Evolutionary conservation across 179 eudicot species (phyloP).

Genomic region (Nepenthes alata): DNA sequence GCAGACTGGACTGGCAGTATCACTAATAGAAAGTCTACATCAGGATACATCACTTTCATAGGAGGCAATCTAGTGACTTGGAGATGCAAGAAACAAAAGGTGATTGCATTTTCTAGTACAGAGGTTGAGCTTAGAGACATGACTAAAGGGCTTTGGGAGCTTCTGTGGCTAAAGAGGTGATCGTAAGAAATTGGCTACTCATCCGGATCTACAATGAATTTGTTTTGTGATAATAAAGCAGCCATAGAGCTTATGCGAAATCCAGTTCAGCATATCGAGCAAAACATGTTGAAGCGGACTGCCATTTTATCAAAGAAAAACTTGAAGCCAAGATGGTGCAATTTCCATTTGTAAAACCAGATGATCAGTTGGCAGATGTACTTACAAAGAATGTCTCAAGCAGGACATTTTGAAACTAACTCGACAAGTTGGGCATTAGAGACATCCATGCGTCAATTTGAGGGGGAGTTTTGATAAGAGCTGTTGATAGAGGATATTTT

Average conservation of each 20-base stretch:
- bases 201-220: not conserved
- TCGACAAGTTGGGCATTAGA: not conserved
- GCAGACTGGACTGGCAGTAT: not conserved
- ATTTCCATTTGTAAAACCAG: not conserved
- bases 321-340: not conserved
- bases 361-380: not conserved
- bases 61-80: not conserved
- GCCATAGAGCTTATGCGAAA: not conserved
- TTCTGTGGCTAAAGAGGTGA: not conserved
- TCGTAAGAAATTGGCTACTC: not conserved
- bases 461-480: not conserved
- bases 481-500: too few species aligned
- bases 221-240: not conserved
- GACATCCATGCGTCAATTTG: not conserved
- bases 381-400: not conserved
- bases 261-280: constrained; percentile 1
- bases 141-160: not conserved
- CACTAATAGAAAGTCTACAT: not conserved
- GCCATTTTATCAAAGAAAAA: not conserved
- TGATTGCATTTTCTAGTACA: not conserved
- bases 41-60: not conserved
- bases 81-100: not conserved
- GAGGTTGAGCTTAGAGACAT: not conserved
- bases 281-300: not conserved
- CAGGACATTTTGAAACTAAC: not conserved